A percentile compares a stretch with the other conserved stretches of the same genome.
These are phyloP conservation scores for Thermothielavioides terrestris DNA, from an alignment of 495 filamentous ascomycete genomes.

Conservation along the genomic window DNA sequence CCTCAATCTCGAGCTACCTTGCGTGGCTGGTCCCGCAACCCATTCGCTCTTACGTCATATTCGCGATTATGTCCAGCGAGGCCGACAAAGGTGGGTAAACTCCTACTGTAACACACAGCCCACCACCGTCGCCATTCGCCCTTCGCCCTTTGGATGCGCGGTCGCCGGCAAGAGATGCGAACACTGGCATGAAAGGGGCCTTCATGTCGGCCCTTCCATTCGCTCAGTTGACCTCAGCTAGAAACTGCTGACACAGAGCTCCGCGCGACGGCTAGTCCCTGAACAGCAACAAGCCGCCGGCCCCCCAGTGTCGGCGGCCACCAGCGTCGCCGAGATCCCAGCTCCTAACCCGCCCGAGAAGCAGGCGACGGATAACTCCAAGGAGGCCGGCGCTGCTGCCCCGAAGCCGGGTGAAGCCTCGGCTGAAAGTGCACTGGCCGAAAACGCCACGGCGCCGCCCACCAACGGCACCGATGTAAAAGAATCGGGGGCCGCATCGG, in stretches of 20 bases:
- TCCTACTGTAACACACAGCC: background rate
- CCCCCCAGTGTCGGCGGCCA: background rate
- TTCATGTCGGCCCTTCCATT: no score
- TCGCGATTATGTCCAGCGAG: constrained; percentile 29
- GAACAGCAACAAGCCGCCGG: constrained; percentile 10
- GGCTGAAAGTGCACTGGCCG: background rate
- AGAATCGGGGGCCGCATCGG: background rate
- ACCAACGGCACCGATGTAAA: background rate
- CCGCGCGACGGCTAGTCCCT: constrained; percentile 7
- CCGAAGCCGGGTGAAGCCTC: no score
- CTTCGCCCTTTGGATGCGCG: background rate
- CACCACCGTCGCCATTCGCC: background rate
- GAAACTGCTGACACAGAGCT: constrained; percentile 9
- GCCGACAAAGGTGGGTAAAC: constrained; percentile 40
- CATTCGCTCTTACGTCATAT: constrained; percentile 36
- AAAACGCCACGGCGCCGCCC: background rate
- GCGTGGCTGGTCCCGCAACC: background rate
- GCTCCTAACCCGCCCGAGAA: constrained; percentile 7
- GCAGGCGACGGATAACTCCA: background rate
- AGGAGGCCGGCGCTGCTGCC: no score
- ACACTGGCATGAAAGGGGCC: no score
- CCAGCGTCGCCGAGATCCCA: constrained; percentile 3
- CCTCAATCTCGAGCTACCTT: background rate
- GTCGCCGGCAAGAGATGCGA: background rate
- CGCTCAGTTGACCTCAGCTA: background rate